phyloP scores from a whole-genome alignment of 257 asterid genomes.

The Lantana camara region DNA sequence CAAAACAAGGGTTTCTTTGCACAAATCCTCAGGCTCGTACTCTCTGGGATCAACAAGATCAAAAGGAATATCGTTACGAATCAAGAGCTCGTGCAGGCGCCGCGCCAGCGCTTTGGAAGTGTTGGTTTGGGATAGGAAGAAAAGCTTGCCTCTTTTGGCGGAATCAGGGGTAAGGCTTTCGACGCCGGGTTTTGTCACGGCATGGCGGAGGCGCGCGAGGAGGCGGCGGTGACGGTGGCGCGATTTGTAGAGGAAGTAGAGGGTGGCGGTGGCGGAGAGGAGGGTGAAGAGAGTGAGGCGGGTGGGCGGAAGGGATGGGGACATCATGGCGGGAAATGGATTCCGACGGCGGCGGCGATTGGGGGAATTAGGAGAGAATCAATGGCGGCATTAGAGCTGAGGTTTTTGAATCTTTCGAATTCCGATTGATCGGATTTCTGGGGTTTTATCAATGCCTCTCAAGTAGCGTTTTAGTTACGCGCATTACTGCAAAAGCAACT shows the following conservation, averaged over 20 bases:
- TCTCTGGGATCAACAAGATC: slow-evolving; percentile 78
- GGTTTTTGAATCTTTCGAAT: slow-evolving; percentile 17
- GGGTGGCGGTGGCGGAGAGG: slow-evolving; percentile 80
- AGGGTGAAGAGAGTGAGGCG: slow-evolving; percentile 73
- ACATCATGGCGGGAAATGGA: slow-evolving; percentile 57
- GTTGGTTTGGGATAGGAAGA: slow-evolving; percentile 75
- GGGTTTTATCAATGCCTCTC: slow-evolving; percentile 3
- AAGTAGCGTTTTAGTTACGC: neutral
- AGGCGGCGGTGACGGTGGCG: slow-evolving; percentile 68
- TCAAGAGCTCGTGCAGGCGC: slow-evolving; percentile 62
- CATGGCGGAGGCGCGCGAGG: slow-evolving; percentile 43
- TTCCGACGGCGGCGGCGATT: no score
- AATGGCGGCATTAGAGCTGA: slow-evolving; percentile 18
- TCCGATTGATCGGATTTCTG: neutral
- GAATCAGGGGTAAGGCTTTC: slow-evolving; percentile 24
- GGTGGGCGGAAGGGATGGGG: slow-evolving; percentile 51
- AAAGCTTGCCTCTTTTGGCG: slow-evolving; percentile 62
- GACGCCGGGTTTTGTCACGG: slow-evolving; percentile 19
- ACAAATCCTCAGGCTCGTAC: slow-evolving; percentile 91
- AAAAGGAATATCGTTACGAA: slow-evolving; percentile 49
- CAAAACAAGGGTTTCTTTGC: slow-evolving; percentile 59
- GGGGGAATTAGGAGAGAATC: slow-evolving; percentile 17
- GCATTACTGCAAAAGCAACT: no score
- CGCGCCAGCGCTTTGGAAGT: slow-evolving; percentile 89
- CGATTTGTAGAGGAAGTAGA: slow-evolving; percentile 75